Percentiles rank a stretch among this genome's conserved stretches.
Evolutionary conservation across 257 asterid genomes (phyloP).

Genomic region (Penstemon eatonii): DNA sequence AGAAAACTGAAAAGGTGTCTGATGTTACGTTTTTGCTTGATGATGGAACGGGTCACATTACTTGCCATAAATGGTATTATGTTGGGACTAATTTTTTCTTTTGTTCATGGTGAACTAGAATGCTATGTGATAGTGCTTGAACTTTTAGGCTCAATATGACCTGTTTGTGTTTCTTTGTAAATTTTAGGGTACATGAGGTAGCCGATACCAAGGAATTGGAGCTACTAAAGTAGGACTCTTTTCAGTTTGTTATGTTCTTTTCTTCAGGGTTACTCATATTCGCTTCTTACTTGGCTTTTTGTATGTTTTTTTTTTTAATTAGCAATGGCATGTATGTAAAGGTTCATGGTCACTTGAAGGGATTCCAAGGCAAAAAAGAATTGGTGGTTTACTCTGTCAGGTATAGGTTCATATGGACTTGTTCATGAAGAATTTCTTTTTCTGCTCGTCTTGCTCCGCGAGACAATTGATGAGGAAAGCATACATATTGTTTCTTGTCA

Average conservation of each 20-base stretch:
- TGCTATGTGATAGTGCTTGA: conserved; percentile 6
- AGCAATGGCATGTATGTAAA: conserved; percentile 85
- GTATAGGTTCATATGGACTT: conserved; percentile 35
- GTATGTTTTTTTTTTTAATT: conserved; percentile 23
- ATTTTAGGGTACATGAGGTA: conserved; percentile 66
- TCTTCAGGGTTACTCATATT: conserved; percentile 6
- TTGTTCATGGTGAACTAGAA: not conserved
- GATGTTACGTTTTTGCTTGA: conserved; percentile 73
- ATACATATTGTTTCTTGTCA: not conserved
- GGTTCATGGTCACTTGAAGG: conserved; percentile 90
- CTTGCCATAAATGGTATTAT: conserved; percentile 70
- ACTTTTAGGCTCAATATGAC: not conserved
- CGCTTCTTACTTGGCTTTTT: conserved; percentile 23
- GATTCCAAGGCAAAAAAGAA: conserved; percentile 78
- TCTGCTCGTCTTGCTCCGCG: conserved; percentile 11
- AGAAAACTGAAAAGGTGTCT: conserved; percentile 63
- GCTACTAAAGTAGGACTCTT: conserved; percentile 52
- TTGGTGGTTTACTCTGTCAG: conserved; percentile 77
- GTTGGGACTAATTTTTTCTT: not conserved
- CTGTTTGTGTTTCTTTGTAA: conserved; percentile 14
- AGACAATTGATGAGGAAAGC: not conserved
- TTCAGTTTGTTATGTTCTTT: conserved; percentile 15
- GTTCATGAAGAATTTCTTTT: conserved; percentile 4
- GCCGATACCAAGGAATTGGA: conserved; percentile 74
- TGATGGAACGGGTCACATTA: conserved; percentile 89